These are phyloP conservation scores for Sarocladium brachiariae DNA, from an alignment of 2,329 filamentous ascomycete species.

Conservation along the genomic window DNA sequence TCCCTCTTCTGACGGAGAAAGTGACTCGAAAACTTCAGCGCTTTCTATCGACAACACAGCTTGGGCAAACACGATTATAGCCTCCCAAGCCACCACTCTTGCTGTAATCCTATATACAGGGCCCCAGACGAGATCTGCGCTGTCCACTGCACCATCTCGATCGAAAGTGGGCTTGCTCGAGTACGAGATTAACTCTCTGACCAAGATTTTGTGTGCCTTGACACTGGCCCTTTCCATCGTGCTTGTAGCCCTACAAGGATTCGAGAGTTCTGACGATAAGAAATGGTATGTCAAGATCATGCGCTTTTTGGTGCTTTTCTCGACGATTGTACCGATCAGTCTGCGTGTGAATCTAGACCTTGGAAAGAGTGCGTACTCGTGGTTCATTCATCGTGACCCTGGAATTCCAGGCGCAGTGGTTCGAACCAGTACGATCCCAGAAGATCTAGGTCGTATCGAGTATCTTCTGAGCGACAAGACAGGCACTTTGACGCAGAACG, in stretches of 20 bases:
- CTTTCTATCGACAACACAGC: conserved; percentile 95
- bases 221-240: conserved; percentile 82
- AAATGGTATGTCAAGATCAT: conserved; percentile 96
- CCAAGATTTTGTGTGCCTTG: conserved; percentile 88
- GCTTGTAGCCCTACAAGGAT: conserved; percentile 80
- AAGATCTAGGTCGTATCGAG: conserved; percentile 91
- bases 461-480: conserved; percentile 97
- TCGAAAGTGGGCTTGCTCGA: conserved; percentile 93
- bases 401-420: conserved; percentile 91
- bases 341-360: conserved; percentile 93
- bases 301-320: conserved; percentile 96
- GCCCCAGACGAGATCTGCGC: conserved; percentile 83
- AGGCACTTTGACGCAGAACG: conserved; percentile 94
- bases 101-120: conserved; percentile 94
- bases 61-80: conserved; percentile 96
- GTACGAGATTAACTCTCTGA: conserved; percentile 93
- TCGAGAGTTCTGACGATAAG: conserved; percentile 57
- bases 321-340: conserved; percentile 97
- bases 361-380: conserved; percentile 93
- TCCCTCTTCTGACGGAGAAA: conserved; percentile 22
- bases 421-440: conserved; percentile 92
- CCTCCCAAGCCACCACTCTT: conserved; percentile 81
- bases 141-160: conserved; percentile 85
- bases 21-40: conserved; percentile 52
- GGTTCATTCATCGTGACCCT: conserved; percentile 86